Base-by-base conservation (phyloP, 306 rosid species). In the Fagus crenata region DNA sequence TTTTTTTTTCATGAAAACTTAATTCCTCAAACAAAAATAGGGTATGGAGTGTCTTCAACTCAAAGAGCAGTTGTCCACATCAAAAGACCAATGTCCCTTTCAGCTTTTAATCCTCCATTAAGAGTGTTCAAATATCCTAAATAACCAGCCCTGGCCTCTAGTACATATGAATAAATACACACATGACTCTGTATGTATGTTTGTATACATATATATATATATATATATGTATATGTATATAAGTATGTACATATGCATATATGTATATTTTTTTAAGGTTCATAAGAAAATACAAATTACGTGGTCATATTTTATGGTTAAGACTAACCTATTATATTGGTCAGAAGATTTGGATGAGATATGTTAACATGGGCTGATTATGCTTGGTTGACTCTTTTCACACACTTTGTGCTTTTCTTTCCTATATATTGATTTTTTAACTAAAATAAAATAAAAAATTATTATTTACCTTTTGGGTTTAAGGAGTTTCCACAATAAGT, bases 1-100 rank as follows among this genome's bases (percentile, higher is more conserved):
- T 35, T 64, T 72, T 72, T 46, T 0, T 2, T 59, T 68, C 84
- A 80, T 67, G 84, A 35, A 67, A 76, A 17, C 74, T 54, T 35
- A 65, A 33, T 37, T 31, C 18, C 49, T 17, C 40, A 54, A 78
- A 32, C 5, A 70, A 63, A 49, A 49, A 39, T 74, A 58, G 77
- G 77, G 71, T 14, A 2, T 55, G 40, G 75, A 74, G 75, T 71
- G 67, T 65, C 78, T 71, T 76, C 64, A 67, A 79, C 83, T 83
- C 86, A 64, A 79, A 72, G 72, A 60, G 18, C 56, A 7, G 17
- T 32, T 39, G 46, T 36, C 37, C 22, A 35, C 32, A 65, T 65
- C 28, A 67, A 12, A 42, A 67, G 71, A 72, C 75, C 42, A 71
- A 41, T 53, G 83, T 73, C 79, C 67, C 59, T 77, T 22, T 67